phyloP scores from a whole-genome alignment of 2,329 filamentous ascomycete genomes.

The Waltergamsia citrina region DNA sequence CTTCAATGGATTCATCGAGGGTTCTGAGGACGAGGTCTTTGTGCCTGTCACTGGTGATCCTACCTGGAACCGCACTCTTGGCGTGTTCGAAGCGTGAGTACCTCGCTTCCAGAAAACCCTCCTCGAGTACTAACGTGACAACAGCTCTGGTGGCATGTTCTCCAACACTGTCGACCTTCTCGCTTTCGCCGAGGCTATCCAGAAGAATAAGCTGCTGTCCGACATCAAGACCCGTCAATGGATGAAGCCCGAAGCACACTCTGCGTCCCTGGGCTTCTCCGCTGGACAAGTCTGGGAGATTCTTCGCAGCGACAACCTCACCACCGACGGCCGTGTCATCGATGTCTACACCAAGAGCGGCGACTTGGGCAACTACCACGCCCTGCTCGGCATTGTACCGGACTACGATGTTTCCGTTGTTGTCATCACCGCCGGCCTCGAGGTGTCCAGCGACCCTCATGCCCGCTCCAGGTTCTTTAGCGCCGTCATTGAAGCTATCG shows the following conservation, averaged over 20 bases:
- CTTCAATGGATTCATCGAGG: constrained; percentile 18
- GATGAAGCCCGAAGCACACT: constrained; percentile 29
- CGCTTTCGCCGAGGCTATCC: constrained; percentile 29
- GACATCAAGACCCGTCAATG: constrained; percentile 27
- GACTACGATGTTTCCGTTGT: constrained; percentile 34
- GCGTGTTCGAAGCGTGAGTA: constrained; percentile 16
- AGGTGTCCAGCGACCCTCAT: constrained; percentile 11
- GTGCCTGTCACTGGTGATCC: constrained; percentile 22
- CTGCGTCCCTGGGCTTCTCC: constrained; percentile 19
- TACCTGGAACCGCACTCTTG: constrained; percentile 22
- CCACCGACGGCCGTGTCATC: constrained; percentile 25
- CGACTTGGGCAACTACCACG: constrained; percentile 29
- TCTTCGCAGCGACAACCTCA: constrained; percentile 20
- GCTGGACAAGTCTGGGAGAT: constrained; percentile 39
- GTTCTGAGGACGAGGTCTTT: constrained; percentile 17
- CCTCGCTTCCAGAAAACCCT: constrained; percentile 13
- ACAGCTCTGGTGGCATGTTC: constrained; percentile 28
- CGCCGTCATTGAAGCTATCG: constrained; percentile 19
- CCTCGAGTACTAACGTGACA: too few species aligned
- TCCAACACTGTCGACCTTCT: constrained; percentile 30
- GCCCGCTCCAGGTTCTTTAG: constrained; percentile 13
- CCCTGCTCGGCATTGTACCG: constrained; percentile 28
- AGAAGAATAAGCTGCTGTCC: constrained; percentile 28
- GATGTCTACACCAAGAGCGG: constrained; percentile 39
- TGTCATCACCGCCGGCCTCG: constrained; percentile 23